Percentiles rank a stretch among this genome's conserved stretches.
Evolutionary conservation across 805 yeast genomes (phyloP).

Genomic region (Saccharomycopsis lassenensis): DNA sequence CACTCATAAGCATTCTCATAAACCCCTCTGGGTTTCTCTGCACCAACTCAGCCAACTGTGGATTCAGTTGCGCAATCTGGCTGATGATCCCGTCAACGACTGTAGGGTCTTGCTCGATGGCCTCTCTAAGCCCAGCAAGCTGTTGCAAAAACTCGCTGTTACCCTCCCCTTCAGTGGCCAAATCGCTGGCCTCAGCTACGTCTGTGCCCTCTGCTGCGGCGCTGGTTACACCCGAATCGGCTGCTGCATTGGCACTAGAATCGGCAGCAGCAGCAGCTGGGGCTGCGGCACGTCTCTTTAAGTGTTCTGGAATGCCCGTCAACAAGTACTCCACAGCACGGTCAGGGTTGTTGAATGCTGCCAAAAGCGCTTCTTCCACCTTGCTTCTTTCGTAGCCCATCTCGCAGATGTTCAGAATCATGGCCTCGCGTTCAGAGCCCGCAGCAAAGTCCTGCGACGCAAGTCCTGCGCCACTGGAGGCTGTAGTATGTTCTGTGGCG

Average conservation of each 20-base stretch:
- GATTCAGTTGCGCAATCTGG: constrained; percentile 70
- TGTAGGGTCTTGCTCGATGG: constrained; percentile 79
- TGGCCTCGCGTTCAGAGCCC: constrained; percentile 69
- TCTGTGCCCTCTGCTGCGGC: constrained; percentile 22
- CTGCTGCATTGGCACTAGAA: constrained; percentile 29
- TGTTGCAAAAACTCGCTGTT: constrained; percentile 32
- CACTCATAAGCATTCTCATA: constrained; percentile 56
- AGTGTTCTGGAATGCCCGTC: constrained; percentile 75
- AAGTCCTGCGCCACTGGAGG: constrained; percentile 29
- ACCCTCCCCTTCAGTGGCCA: constrained; percentile 33
- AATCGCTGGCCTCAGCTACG: constrained; percentile 28
- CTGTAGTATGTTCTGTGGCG: constrained; percentile 20
- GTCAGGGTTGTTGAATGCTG: constrained; percentile 95
- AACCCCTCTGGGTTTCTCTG: constrained; percentile 87
- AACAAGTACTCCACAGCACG: constrained; percentile 93
- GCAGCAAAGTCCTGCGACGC: constrained; percentile 70
- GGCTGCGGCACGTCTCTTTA: constrained; percentile 22
- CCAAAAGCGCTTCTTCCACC: constrained; percentile 83
- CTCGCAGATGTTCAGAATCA: constrained; percentile 76
- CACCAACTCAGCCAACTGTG: constrained; percentile 72
- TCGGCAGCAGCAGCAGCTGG: constrained; percentile 33
- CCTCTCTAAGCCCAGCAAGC: constrained; percentile 55
- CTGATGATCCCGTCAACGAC: constrained; percentile 75
- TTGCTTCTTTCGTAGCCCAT: constrained; percentile 90
- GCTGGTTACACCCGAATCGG: constrained; percentile 20